These are phyloP conservation scores for Ramalina intermedia DNA, from an alignment of 495 filamentous ascomycete genomes.

Conservation along the genomic window DNA sequence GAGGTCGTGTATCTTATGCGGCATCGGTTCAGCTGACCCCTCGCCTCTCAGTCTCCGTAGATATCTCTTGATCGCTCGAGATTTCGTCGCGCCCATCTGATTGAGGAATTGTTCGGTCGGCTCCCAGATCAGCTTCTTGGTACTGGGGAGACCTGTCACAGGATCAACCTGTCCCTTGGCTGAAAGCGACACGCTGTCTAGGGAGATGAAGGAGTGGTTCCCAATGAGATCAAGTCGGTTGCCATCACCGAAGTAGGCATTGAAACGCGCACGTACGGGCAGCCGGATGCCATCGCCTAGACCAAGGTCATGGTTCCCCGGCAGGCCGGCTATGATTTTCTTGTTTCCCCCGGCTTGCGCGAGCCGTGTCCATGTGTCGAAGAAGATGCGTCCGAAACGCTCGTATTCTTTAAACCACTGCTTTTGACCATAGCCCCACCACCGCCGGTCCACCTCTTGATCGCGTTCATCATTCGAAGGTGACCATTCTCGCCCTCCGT, in stretches of 20 bases:
- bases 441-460: slow-evolving; percentile 37
- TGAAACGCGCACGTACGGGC: slow-evolving; percentile 65
- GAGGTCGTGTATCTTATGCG: slow-evolving; percentile 27
- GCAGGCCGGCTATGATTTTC: slow-evolving; percentile 65
- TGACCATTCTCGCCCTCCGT: slow-evolving; percentile 92
- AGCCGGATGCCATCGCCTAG: slow-evolving; percentile 74
- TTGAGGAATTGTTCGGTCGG: slow-evolving; percentile 67
- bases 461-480: slow-evolving; percentile 36
- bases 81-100: slow-evolving; percentile 33
- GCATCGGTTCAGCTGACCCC: slow-evolving; percentile 30
- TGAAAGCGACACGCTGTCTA: slow-evolving; percentile 78
- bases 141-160: slow-evolving; percentile 28
- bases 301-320: slow-evolving; percentile 95
- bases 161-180: slow-evolving; percentile 45
- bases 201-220: slow-evolving; percentile 88
- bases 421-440: slow-evolving; percentile 56
- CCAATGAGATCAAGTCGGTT: slow-evolving; percentile 81
- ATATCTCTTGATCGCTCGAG: slow-evolving; percentile 28
- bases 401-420: slow-evolving; percentile 77
- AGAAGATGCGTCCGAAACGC: slow-evolving; percentile 68
- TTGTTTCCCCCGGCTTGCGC: slow-evolving; percentile 21
- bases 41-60: slow-evolving; percentile 27
- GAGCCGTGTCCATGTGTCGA: slow-evolving; percentile 39
- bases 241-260: slow-evolving; percentile 75
- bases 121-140: slow-evolving; percentile 50